These are phyloP conservation scores for Ceratobasidium sp. DNA, from an alignment of 1,284 basidiomycete species.

Conservation along the genomic window DNA sequence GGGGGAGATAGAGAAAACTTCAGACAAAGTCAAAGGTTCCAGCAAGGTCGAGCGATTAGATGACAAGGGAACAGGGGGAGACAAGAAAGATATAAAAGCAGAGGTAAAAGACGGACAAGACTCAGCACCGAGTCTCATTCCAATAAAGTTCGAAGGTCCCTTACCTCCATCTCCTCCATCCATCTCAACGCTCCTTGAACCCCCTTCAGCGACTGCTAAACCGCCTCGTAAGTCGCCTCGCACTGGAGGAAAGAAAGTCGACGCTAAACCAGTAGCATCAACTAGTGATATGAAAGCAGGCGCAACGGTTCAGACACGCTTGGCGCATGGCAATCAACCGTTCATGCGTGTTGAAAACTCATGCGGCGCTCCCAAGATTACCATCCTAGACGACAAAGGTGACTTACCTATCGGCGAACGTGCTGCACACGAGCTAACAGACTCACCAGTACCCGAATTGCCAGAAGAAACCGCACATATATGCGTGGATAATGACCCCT, in stretches of 20 bases:
- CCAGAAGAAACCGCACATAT: neutral
- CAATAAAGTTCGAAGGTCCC: neutral
- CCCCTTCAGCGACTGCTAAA: neutral
- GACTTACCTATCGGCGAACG: neutral
- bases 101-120: constrained; percentile 5
- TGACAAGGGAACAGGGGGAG: neutral
- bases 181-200: neutral
- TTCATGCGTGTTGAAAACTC: neutral
- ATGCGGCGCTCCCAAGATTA: constrained; percentile 6
- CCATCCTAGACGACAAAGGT: neutral
- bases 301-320: neutral
- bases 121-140: neutral
- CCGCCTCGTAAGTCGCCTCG: too few species aligned
- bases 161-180: neutral
- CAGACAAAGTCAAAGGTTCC: neutral
- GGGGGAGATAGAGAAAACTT: constrained; percentile 1
- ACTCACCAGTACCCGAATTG: neutral
- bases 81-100: neutral
- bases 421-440: neutral
- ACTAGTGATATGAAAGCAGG: neutral
- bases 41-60: neutral
- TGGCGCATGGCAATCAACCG: neutral
- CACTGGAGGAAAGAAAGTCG: too few species aligned
- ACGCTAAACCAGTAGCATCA: too few species aligned
- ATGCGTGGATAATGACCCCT: neutral